A percentile compares a stretch with the other conserved stretches of the same genome.
These are phyloP conservation scores for Aspergillus fumigatus DNA, from an alignment of 2,329 filamentous ascomycete species.

Conservation along the genomic window DNA sequence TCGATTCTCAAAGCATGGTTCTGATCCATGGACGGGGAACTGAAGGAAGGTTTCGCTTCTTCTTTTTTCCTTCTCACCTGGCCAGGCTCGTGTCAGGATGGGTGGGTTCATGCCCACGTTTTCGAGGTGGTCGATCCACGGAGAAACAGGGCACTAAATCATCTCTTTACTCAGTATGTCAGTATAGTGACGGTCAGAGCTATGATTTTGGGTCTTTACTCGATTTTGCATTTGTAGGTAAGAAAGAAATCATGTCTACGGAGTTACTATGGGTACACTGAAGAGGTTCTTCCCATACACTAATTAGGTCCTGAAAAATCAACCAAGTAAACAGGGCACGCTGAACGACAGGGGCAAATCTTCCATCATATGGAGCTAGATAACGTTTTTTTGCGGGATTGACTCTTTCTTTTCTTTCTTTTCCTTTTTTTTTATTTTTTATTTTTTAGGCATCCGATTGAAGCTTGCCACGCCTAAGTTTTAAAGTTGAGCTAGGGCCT, in stretches of 20 bases:
- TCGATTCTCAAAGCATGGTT: neutral
- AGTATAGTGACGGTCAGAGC: neutral
- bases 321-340: neutral
- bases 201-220: neutral
- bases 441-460: neutral
- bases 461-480: neutral
- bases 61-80: neutral
- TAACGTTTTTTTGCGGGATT: neutral
- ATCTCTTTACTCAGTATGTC: no score
- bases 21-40: neutral
- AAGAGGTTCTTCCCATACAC: neutral
- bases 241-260: neutral
- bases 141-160: neutral
- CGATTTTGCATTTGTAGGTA: neutral
- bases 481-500: neutral
- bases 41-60: neutral
- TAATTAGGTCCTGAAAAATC: neutral
- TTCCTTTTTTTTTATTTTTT: neutral
- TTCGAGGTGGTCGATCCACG: neutral
- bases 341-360: neutral
- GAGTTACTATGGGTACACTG: neutral
- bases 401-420: no score
- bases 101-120: neutral
- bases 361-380: neutral
- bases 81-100: neutral